Conservation (phyloP, 108 stramenopile genomes). For the Fistulifera pelliculosa region DNA sequence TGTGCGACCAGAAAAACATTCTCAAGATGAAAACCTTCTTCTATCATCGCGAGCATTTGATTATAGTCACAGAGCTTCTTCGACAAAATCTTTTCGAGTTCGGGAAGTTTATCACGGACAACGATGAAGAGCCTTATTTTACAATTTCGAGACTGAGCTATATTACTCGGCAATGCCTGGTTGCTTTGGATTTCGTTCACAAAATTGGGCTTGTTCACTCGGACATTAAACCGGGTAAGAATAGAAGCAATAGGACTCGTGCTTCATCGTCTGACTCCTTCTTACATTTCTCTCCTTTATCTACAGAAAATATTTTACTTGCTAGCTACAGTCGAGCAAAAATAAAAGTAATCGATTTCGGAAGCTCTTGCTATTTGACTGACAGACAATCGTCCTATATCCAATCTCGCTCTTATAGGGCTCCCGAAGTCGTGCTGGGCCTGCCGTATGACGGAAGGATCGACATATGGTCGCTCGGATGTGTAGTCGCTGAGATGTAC, state of each 20-base stretch:
- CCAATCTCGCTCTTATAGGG: constrained; percentile 92
- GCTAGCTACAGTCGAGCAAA: constrained; percentile 18
- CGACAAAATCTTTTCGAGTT: constrained; percentile 96
- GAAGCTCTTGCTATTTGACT: constrained; percentile 90
- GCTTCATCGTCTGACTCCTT: no score
- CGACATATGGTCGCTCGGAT: constrained; percentile 92
- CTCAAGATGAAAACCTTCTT: constrained; percentile 91
- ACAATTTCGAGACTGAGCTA: constrained; percentile 79
- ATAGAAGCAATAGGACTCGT: constrained; percentile 19
- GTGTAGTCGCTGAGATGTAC: constrained; percentile 93
- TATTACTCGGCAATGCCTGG: constrained; percentile 78
- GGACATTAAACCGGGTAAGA: constrained; percentile 99
- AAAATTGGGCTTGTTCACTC: constrained; percentile 89
- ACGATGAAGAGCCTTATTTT: constrained; percentile 82
- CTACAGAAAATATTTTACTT: neutral
- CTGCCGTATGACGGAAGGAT: constrained; percentile 86
- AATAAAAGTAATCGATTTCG: constrained; percentile 98
- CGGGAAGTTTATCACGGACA: constrained; percentile 75
- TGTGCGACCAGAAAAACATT: constrained; percentile 72
- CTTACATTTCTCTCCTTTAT: neutral
- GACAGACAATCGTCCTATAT: constrained; percentile 94
- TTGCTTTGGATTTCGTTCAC: constrained; percentile 90
- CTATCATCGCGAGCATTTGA: constrained; percentile 95
- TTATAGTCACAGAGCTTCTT: constrained; percentile 95
- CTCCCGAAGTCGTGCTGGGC: constrained; percentile 97